These are phyloP conservation scores for Drechslerella stenobrocha DNA, from an alignment of 2,329 filamentous ascomycete genomes.

Conservation along the genomic window DNA sequence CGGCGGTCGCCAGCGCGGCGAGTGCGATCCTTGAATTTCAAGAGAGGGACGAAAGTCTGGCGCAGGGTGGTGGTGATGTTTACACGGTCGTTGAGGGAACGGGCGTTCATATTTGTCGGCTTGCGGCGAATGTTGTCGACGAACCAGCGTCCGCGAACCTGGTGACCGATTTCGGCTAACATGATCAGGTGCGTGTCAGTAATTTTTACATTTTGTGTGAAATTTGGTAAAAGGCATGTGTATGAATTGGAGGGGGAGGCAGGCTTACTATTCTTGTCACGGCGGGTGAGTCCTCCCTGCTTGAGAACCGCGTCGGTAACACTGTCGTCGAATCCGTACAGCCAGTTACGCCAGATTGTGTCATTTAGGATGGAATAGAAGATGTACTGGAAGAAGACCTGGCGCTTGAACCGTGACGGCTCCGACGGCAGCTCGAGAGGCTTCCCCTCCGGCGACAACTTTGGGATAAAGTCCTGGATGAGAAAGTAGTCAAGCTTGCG, in stretches of 20 bases:
- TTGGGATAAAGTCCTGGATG: slow-evolving; percentile 16
- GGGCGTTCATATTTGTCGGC: slow-evolving; percentile 25
- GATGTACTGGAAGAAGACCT: slow-evolving; percentile 41
- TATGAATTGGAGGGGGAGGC: neutral
- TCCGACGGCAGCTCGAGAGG: neutral
- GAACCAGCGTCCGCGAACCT: slow-evolving; percentile 31
- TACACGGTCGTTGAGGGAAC: slow-evolving; percentile 16
- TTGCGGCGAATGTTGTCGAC: slow-evolving; percentile 32
- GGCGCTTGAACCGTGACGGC: slow-evolving; percentile 6
- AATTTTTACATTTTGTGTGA: too few species aligned
- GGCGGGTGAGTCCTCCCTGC: slow-evolving; percentile 3
- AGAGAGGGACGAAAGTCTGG: slow-evolving; percentile 31
- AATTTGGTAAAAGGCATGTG: too few species aligned
- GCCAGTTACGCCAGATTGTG: slow-evolving; percentile 33
- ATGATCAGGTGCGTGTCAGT: neutral
- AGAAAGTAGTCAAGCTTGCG: slow-evolving; percentile 32
- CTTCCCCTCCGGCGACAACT: neutral
- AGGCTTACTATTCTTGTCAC: slow-evolving; percentile 31
- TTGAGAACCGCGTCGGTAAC: slow-evolving; percentile 7
- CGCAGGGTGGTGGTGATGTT: slow-evolving; percentile 27
- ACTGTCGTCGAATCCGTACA: slow-evolving; percentile 25
- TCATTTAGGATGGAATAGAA: slow-evolving; percentile 33
- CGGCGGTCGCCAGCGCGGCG: neutral
- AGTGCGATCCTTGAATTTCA: slow-evolving; percentile 6
- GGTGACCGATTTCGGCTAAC: slow-evolving; percentile 20